Conservation (phyloP, 257 asterid species). For the Nicotiana attenuata region DNA sequence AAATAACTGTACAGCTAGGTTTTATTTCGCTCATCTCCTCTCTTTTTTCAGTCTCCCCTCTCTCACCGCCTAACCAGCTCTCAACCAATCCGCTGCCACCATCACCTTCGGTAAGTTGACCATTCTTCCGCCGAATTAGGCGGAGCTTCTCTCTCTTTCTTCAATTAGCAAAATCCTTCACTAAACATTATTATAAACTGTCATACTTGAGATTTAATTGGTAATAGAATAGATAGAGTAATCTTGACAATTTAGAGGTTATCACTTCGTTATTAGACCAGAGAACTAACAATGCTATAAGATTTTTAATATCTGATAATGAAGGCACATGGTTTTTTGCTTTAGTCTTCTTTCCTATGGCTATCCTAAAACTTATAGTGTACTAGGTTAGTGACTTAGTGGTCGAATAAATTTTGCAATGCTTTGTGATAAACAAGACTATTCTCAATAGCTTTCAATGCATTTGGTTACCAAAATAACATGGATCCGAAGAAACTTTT, state of each 20-base stretch:
- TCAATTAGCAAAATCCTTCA: too few species aligned
- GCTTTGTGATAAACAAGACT: too few species aligned
- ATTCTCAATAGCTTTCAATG: not conserved
- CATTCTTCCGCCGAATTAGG: not conserved
- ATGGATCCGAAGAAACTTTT: not conserved
- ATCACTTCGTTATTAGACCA: not conserved
- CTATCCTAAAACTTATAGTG: not conserved
- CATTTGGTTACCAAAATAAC: not conserved
- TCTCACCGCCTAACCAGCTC: too few species aligned
- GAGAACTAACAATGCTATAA: not conserved
- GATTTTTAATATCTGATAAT: not conserved
- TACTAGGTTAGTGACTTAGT: not conserved
- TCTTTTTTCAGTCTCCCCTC: too few species aligned
- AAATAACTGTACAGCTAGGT: too few species aligned
- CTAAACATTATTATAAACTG: too few species aligned
- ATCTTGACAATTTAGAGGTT: not conserved
- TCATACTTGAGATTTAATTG: not conserved
- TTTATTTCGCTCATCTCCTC: too few species aligned
- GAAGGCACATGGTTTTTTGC: not conserved
- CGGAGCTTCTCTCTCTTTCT: too few species aligned
- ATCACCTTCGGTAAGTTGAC: constrained; percentile 16
- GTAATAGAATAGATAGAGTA: not conserved
- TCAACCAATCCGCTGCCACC: too few species aligned
- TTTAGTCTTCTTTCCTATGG: not conserved
- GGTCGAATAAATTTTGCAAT: not conserved